These are phyloP conservation scores for Begonia peltatifolia DNA, from an alignment of 306 rosid genomes.

Conservation along the genomic window DNA sequence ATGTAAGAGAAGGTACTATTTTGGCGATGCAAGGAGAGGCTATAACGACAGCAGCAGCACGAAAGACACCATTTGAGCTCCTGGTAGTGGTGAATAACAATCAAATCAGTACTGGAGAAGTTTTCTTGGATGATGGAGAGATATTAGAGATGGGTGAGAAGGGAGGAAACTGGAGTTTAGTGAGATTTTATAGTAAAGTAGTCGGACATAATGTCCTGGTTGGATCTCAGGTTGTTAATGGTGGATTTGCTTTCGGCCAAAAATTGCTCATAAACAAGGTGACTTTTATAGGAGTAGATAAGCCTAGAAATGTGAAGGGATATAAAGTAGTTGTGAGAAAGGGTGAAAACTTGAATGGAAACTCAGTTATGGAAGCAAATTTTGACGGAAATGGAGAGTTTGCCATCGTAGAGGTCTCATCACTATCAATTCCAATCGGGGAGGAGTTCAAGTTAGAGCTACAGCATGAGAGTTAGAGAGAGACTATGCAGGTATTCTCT, in stretches of 20 bases:
- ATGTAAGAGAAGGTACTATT: conserved; percentile 53
- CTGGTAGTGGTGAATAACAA: conserved; percentile 32
- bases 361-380: conserved; percentile 13
- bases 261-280: conserved; percentile 46
- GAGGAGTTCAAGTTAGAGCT: conserved; percentile 40
- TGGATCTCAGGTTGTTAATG: conserved; percentile 43
- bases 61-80: conserved; percentile 47
- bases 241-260: conserved; percentile 39
- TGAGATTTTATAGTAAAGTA: conserved; percentile 25
- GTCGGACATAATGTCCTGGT: conserved; percentile 10
- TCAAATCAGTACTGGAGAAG: conserved; percentile 37
- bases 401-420: conserved; percentile 23
- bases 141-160: conserved; percentile 31
- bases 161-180: conserved; percentile 50
- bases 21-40: conserved; percentile 72
- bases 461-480: conserved; percentile 1
- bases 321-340: conserved; percentile 12
- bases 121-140: conserved; percentile 74
- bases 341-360: conserved; percentile 14
- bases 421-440: conserved; percentile 42
- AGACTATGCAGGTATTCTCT: background rate
- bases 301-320: conserved; percentile 9
- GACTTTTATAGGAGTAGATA: conserved; percentile 48
- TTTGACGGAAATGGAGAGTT: conserved; percentile 21
- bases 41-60: conserved; percentile 32